These are phyloP conservation scores for Phaeoacremonium minimum DNA, from an alignment of 2,329 filamentous ascomycete species.

Conservation along the genomic window DNA sequence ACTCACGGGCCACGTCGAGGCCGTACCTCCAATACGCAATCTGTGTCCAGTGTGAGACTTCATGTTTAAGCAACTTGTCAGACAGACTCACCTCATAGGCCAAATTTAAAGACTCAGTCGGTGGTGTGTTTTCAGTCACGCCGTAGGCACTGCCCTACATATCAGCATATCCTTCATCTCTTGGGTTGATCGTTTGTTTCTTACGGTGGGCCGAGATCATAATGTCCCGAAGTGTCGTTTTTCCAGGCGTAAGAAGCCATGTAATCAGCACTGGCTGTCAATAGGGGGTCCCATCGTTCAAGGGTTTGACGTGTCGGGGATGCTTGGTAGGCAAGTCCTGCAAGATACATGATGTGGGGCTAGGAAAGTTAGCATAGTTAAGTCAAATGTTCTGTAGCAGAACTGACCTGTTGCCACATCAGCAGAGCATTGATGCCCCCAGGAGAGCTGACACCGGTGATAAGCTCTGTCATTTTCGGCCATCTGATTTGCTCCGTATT, in stretches of 20 bases:
- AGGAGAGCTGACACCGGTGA: conserved; percentile 38
- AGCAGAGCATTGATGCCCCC: conserved; percentile 45
- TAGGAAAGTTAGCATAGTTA: conserved; percentile 20
- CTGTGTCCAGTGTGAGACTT: conserved; percentile 1
- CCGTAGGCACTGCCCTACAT: conserved; percentile 31
- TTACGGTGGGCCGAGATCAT: conserved; percentile 40
- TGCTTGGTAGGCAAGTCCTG: conserved; percentile 29
- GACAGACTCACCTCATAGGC: conserved; percentile 34
- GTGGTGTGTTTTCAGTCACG: conserved; percentile 45
- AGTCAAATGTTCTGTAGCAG: no score
- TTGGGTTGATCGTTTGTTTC: no score
- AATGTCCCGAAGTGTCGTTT: conserved; percentile 19
- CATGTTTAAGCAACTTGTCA: background rate
- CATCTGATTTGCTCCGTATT: conserved; percentile 17
- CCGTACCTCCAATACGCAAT: conserved; percentile 46
- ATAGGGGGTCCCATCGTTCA: conserved; percentile 17
- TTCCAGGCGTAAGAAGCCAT: conserved; percentile 26
- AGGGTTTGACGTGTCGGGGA: conserved; percentile 17
- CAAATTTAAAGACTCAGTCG: conserved; percentile 38
- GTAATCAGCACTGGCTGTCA: conserved; percentile 22
- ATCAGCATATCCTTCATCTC: background rate
- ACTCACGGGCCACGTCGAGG: conserved; percentile 35
- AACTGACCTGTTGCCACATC: conserved; percentile 36
- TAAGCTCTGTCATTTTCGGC: conserved; percentile 45
- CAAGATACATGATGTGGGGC: conserved; percentile 43